These are phyloP conservation scores for Typha latifolia DNA, from an alignment of 176 grass and related monocot genomes.

Conservation along the genomic window DNA sequence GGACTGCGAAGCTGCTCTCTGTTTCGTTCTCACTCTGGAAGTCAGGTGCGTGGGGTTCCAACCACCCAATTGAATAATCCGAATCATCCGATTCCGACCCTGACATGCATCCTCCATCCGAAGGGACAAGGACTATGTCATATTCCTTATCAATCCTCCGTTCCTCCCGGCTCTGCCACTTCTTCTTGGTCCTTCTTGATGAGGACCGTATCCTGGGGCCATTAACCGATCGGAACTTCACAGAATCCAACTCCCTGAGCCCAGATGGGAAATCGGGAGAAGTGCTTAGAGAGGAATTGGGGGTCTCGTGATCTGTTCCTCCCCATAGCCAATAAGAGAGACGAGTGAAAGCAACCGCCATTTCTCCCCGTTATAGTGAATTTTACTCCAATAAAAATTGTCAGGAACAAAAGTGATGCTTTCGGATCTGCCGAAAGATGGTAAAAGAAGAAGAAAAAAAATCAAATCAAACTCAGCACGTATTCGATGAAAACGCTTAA, in stretches of 20 bases:
- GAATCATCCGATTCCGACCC: conserved; percentile 59
- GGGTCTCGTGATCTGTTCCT: conserved; percentile 9
- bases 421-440: conserved; percentile 5
- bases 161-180: conserved; percentile 14
- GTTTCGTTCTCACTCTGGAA: conserved; percentile 43
- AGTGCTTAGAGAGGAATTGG: conserved; percentile 1
- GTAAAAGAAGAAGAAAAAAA: not conserved
- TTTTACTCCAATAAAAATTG: conserved; percentile 1
- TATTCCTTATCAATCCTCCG: conserved; percentile 31
- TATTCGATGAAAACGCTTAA: not conserved
- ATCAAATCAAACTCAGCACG: not conserved
- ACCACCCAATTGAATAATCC: conserved; percentile 80
- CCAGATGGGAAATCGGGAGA: conserved; percentile 49
- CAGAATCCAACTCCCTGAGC: conserved; percentile 32
- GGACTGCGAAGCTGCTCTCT: conserved; percentile 61
- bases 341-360: conserved; percentile 43
- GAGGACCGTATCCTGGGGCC: not conserved
- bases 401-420: not conserved
- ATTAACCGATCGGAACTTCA: conserved; percentile 6
- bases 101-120: conserved; percentile 37
- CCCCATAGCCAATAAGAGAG: conserved; percentile 48
- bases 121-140: conserved; percentile 72
- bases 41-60: conserved; percentile 51
- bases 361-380: not conserved
- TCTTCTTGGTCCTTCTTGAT: conserved; percentile 28